A percentile compares a stretch with the other conserved stretches of the same genome.
phyloP scores from a whole-genome alignment of 2,329 filamentous ascomycete genomes.

The Calonectria montana region DNA sequence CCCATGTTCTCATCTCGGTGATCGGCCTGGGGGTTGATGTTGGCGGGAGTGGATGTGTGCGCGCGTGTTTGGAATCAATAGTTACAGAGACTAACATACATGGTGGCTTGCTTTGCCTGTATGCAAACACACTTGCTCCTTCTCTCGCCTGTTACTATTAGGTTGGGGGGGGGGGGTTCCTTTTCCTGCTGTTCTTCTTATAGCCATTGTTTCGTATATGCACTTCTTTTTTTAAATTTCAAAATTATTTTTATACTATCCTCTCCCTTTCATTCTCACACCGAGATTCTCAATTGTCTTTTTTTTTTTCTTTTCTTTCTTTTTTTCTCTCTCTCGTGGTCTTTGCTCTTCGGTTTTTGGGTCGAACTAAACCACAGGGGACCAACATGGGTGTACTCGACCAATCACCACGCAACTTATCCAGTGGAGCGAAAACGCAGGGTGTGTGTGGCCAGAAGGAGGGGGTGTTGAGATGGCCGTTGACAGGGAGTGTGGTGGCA shows the following conservation, averaged over 20 bases:
- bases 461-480: constrained; percentile 1
- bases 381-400: constrained; percentile 22
- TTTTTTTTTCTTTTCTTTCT: constrained; percentile 15
- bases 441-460: constrained; percentile 23
- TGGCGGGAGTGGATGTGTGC: neutral
- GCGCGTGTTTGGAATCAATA: neutral
- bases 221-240: neutral
- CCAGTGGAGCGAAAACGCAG: constrained; percentile 22
- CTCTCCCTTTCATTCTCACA: neutral
- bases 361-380: constrained; percentile 24
- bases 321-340: neutral
- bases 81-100: neutral
- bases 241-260: neutral
- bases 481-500: constrained; percentile 30
- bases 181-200: neutral
- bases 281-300: constrained; percentile 7
- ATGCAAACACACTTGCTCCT: neutral
- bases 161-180: neutral
- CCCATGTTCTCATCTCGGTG: neutral
- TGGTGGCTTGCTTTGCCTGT: neutral
- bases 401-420: constrained; percentile 30
- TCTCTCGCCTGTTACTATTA: neutral
- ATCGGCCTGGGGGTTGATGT: neutral
- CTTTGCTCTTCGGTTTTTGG: constrained; percentile 27
- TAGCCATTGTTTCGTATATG: neutral